phyloP scores from a whole-genome alignment of 768 basidiomycete species.

The Exsudoporus frostii region DNA sequence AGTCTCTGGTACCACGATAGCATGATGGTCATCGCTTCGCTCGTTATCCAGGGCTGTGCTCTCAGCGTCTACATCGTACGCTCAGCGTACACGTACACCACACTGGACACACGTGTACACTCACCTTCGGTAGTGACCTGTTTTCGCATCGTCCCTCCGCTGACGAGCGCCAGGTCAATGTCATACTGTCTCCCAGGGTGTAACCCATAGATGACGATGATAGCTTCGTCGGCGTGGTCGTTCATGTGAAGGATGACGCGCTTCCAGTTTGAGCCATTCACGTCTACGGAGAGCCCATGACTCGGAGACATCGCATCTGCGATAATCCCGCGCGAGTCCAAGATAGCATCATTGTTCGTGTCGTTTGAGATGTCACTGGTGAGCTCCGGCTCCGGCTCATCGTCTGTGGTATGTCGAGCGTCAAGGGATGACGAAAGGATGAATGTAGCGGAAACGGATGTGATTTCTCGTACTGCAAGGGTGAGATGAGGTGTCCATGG shows the following conservation, averaged over 20 bases:
- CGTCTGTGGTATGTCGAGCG: slow-evolving; percentile 14
- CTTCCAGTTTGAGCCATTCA: slow-evolving; percentile 78
- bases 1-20: slow-evolving; percentile 8
- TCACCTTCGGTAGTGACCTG: slow-evolving; percentile 68
- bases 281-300: slow-evolving; percentile 76
- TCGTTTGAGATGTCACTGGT: slow-evolving; percentile 35
- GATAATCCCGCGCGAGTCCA: slow-evolving; percentile 44
- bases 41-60: slow-evolving; percentile 23
- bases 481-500: slow-evolving; percentile 75
- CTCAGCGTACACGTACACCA: slow-evolving; percentile 4
- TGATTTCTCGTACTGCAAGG: slow-evolving; percentile 73
- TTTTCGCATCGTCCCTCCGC: slow-evolving; percentile 55
- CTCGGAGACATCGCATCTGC: slow-evolving; percentile 65
- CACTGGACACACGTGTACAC: slow-evolving; percentile 19
- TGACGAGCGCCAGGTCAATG: slow-evolving; percentile 75
- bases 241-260: slow-evolving; percentile 76
- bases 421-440: slow-evolving; percentile 57
- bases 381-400: slow-evolving; percentile 29
- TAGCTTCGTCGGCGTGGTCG: slow-evolving; percentile 79
- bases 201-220: slow-evolving; percentile 88
- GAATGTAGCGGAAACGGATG: slow-evolving; percentile 79
- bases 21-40: slow-evolving; percentile 15
- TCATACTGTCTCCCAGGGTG: slow-evolving; percentile 90
- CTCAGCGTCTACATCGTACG: slow-evolving; percentile 17
- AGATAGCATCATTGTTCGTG: slow-evolving; percentile 31